phyloP scores from a whole-genome alignment of 192 early-diverging fungal genomes.

The Thamnidium elegans region DNA sequence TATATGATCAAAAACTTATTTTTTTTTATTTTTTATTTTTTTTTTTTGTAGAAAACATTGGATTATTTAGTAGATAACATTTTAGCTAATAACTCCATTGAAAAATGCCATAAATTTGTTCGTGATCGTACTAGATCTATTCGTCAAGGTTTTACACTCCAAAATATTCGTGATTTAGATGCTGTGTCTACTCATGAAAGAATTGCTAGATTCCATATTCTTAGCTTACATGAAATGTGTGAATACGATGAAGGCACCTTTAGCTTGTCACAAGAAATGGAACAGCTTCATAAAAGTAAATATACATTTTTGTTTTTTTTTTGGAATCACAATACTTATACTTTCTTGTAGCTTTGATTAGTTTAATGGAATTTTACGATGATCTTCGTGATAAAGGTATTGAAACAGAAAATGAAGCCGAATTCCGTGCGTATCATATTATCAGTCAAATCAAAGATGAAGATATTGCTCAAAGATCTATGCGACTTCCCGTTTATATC shows the following conservation, averaged over 20 bases:
- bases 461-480: too few relatives aligned
- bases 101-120: constrained; percentile 74
- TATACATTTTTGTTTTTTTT: not conserved
- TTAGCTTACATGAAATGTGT: constrained; percentile 71
- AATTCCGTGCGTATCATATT: constrained; percentile 89
- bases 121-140: constrained; percentile 85
- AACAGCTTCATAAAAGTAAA: constrained; percentile 83
- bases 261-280: constrained; percentile 78
- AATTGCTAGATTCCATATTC: constrained; percentile 85
- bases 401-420: constrained; percentile 74
- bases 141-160: constrained; percentile 81
- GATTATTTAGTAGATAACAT: constrained; percentile 62
- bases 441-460: constrained; percentile 69
- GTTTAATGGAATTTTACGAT: constrained; percentile 83
- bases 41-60: constrained; percentile 53
- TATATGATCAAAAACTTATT: not conserved
- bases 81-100: constrained; percentile 53
- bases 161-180: constrained; percentile 69
- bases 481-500: constrained; percentile 53
- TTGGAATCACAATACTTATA: not conserved
- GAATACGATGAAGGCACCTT: constrained; percentile 56
- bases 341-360: constrained; percentile 60
- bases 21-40: not conserved
- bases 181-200: constrained; percentile 73
- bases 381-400: constrained; percentile 60